Conservation (phyloP, 2,329 filamentous ascomycete species). For the Microdochium nivale region DNA sequence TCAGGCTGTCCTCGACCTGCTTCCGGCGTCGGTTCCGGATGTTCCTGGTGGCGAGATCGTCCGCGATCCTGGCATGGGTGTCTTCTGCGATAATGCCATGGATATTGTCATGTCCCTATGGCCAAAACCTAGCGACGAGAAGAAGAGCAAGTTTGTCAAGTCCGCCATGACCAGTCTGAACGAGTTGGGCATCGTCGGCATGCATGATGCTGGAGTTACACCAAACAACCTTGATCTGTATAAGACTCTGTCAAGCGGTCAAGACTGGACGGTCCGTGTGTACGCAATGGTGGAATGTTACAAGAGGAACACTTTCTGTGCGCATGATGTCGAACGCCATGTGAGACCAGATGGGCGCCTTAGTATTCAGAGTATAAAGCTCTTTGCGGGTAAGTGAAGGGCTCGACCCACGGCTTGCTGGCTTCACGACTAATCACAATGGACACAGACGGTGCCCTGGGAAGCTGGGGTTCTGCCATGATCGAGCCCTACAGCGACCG, state of each 20-base stretch:
- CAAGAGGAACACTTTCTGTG: constrained; percentile 56
- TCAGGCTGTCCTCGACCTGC: constrained; percentile 49
- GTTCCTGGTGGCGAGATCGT: constrained; percentile 57
- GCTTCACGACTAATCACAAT: constrained; percentile 10
- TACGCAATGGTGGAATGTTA: constrained; percentile 63
- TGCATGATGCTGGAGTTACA: constrained; percentile 59
- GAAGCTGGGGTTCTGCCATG: constrained; percentile 64
- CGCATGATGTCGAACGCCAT: constrained; percentile 35
- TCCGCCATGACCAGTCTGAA: constrained; percentile 56
- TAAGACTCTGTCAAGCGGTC: constrained; percentile 36
- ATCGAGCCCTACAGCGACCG: constrained; percentile 63
- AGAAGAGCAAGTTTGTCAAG: constrained; percentile 44
- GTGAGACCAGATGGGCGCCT: constrained; percentile 38
- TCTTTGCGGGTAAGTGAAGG: constrained; percentile 50
- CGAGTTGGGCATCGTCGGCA: constrained; percentile 56
- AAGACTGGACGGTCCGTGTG: constrained; percentile 53
- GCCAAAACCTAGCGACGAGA: constrained; percentile 44
- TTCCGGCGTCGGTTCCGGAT: constrained; percentile 42
- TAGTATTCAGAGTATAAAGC: constrained; percentile 54
- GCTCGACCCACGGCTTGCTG: not conserved
- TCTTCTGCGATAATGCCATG: constrained; percentile 70
- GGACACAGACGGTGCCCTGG: constrained; percentile 53
- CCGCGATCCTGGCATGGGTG: constrained; percentile 51
- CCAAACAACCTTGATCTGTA: constrained; percentile 47
- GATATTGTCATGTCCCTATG: constrained; percentile 48